Percentiles rank a stretch among this genome's conserved stretches.
These are phyloP conservation scores for Epichloe gansuensis DNA, from an alignment of 2,329 filamentous ascomycete genomes.

Conservation along the genomic window DNA sequence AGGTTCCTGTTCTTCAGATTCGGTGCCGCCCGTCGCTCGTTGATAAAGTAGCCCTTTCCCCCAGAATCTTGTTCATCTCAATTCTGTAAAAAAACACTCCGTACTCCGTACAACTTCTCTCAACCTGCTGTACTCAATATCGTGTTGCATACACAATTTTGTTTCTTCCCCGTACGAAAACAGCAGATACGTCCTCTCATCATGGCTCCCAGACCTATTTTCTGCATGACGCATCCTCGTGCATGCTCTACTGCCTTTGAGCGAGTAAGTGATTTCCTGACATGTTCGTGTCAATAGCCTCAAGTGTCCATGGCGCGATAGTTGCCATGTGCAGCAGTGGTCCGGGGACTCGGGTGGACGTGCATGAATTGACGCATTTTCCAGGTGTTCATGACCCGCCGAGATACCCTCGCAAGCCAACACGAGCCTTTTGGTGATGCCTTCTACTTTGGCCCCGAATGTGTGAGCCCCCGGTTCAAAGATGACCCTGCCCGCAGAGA, in stretches of 20 bases:
- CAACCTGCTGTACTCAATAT: no score
- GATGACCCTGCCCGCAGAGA: conserved; percentile 44
- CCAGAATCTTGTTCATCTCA: background rate
- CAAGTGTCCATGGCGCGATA: background rate
- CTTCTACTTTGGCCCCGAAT: conserved; percentile 90
- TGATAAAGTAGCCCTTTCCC: background rate
- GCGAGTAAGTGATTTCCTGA: conserved; percentile 44
- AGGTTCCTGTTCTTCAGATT: no score
- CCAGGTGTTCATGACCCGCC: conserved; percentile 92
- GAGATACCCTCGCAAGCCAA: conserved; percentile 65
- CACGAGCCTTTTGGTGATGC: conserved; percentile 97
- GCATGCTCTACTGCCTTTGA: conserved; percentile 97
- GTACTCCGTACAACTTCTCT: no score
- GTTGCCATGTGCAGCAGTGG: background rate
- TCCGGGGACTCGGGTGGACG: background rate
- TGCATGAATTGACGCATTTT: background rate
- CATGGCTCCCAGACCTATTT: conserved; percentile 43
- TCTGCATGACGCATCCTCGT: conserved; percentile 85
- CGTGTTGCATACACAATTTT: background rate
- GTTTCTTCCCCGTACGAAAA: background rate
- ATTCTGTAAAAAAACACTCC: no score
- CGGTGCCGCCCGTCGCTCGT: background rate
- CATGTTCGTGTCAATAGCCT: background rate
- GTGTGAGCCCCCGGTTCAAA: conserved; percentile 67
- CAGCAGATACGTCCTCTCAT: background rate